A percentile compares a stretch with the other conserved stretches of the same genome.
phyloP scores from a whole-genome alignment of 495 filamentous ascomycete genomes.

The Penicillium macrosclerotiorum region DNA sequence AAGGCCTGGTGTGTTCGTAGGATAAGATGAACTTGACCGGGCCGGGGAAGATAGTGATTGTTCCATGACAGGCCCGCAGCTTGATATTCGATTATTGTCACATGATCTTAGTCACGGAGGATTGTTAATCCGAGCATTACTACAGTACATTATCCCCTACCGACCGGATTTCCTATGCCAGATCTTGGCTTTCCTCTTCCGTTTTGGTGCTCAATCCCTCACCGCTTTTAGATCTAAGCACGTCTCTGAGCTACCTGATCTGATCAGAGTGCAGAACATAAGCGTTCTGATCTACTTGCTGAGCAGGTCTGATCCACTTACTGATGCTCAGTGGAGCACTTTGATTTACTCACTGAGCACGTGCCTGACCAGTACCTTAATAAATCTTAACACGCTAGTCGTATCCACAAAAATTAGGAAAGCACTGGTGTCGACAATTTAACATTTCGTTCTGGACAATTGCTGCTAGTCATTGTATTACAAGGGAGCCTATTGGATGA shows the following conservation, averaged over 20 bases:
- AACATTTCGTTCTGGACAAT: background rate
- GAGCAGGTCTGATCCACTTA: background rate
- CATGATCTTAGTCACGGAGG: conserved; percentile 1
- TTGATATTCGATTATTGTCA: too few relatives aligned
- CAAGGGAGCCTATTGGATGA: background rate
- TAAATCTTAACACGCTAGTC: background rate
- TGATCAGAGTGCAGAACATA: background rate
- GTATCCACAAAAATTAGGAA: background rate
- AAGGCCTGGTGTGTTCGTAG: background rate
- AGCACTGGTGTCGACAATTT: background rate
- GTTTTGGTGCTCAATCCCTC: conserved; percentile 8
- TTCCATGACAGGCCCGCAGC: too few relatives aligned
- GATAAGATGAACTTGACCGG: background rate
- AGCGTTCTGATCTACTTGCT: background rate
- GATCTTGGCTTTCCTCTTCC: conserved; percentile 13
- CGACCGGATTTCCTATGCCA: too few relatives aligned
- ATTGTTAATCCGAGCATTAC: conserved; percentile 10
- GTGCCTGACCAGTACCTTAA: background rate
- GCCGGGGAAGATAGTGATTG: background rate
- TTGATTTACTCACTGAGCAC: background rate
- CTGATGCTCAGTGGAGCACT: background rate
- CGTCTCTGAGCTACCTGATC: background rate
- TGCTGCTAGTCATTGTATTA: background rate
- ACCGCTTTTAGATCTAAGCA: conserved; percentile 9
- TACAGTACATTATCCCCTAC: too few relatives aligned